Conservation (phyloP, 371 early-diverging fungal genomes). For the Encephalitozoon intestinalis region DNA sequence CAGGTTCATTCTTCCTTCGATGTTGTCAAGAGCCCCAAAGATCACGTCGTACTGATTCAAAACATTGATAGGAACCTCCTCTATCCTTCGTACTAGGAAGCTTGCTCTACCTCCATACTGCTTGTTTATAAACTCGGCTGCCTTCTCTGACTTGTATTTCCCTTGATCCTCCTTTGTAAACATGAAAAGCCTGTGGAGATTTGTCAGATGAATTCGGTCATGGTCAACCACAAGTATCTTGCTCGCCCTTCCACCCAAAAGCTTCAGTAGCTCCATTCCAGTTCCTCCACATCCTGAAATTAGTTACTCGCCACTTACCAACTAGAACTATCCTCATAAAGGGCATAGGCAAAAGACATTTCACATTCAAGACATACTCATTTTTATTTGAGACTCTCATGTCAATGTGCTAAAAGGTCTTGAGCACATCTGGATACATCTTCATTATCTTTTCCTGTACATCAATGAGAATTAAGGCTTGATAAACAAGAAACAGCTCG, state of each 20-base stretch:
- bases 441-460: slow-evolving; percentile 14
- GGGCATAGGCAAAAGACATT: not conserved
- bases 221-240: slow-evolving; percentile 68
- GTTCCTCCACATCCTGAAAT: slow-evolving; percentile 52
- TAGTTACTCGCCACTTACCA: slow-evolving; percentile 30
- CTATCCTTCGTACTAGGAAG: slow-evolving; percentile 9
- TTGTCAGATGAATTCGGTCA: slow-evolving; percentile 70
- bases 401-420: not conserved
- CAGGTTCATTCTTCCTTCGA: slow-evolving; percentile 47
- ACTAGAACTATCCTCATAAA: slow-evolving; percentile 35
- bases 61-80: not conserved
- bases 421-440: not conserved
- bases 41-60: slow-evolving; percentile 38
- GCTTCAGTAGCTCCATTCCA: slow-evolving; percentile 50
- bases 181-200: slow-evolving; percentile 71
- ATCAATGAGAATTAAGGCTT: slow-evolving; percentile 18
- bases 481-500: slow-evolving; percentile 3
- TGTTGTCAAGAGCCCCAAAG: slow-evolving; percentile 47
- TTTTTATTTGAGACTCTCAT: not conserved
- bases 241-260: not conserved
- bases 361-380: not conserved
- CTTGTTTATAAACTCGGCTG: not conserved
- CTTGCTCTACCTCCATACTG: slow-evolving; percentile 1
- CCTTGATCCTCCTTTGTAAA: slow-evolving; percentile 62
- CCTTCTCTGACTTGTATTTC: slow-evolving; percentile 32